A percentile compares a stretch with the other conserved stretches of the same genome.
Evolutionary conservation across 2,329 filamentous ascomycete species (phyloP).

Genomic region (Diaporthe batatas): DNA sequence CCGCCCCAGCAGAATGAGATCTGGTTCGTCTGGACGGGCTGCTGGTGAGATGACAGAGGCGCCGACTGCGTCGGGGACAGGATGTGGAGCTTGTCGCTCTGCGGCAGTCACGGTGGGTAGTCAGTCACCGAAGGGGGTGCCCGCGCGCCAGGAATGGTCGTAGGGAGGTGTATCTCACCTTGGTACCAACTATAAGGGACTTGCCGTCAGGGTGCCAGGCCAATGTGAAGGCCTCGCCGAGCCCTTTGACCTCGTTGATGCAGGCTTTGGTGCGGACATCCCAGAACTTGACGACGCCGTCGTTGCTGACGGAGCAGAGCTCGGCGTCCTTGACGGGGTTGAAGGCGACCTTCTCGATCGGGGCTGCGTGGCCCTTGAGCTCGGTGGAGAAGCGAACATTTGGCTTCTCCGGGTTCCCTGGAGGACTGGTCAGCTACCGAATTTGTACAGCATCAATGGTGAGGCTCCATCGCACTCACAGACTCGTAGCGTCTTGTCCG

Average conservation of each 20-base stretch:
- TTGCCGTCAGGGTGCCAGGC: constrained; percentile 81
- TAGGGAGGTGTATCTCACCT: constrained; percentile 60
- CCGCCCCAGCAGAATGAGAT: constrained; percentile 82
- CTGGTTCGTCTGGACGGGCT: constrained; percentile 77
- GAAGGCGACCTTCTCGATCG: constrained; percentile 82
- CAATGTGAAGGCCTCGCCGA: constrained; percentile 77
- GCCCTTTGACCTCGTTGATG: constrained; percentile 76
- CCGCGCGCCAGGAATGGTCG: not conserved
- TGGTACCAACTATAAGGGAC: constrained; percentile 79
- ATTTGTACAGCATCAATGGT: not conserved
- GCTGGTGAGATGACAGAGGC: constrained; percentile 70
- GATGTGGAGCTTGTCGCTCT: constrained; percentile 74
- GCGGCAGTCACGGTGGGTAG: not conserved
- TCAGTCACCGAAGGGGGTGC: constrained; percentile 1
- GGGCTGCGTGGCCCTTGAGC: constrained; percentile 74
- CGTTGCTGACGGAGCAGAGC: constrained; percentile 79
- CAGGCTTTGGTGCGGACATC: constrained; percentile 81
- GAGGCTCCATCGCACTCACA: constrained; percentile 62
- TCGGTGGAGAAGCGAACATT: constrained; percentile 82
- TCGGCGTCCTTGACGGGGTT: constrained; percentile 83
- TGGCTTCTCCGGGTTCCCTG: constrained; percentile 81
- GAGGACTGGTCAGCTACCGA: not conserved
- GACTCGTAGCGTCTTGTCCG: constrained; percentile 78
- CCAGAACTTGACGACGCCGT: constrained; percentile 84
- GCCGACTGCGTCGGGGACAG: constrained; percentile 71